Percentiles rank a stretch among this genome's conserved stretches.
Evolutionary conservation across 1,139 yeast genomes (phyloP).

Genomic region (Diutina catenulata): DNA sequence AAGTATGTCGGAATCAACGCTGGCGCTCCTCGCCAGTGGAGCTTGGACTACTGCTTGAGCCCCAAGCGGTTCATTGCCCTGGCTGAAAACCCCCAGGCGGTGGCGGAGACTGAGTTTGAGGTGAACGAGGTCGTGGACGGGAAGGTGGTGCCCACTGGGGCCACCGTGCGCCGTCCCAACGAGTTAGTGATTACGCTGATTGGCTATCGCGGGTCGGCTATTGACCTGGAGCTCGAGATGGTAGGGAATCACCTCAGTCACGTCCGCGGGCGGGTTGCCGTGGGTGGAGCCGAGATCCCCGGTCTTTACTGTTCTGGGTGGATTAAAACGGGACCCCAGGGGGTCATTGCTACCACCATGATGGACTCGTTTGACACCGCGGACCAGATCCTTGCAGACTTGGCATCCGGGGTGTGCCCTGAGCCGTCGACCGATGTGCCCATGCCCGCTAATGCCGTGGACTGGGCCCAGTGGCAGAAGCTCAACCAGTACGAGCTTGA

Average conservation of each 20-base stretch:
- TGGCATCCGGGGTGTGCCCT: slow-evolving; percentile 23
- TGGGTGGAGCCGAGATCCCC: slow-evolving; percentile 21
- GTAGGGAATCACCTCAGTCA: slow-evolving; percentile 38
- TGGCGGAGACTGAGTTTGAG: slow-evolving; percentile 39
- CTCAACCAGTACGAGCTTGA: slow-evolving; percentile 43
- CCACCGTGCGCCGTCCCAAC: slow-evolving; percentile 7
- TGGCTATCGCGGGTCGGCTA: slow-evolving; percentile 69
- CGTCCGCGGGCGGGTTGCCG: slow-evolving; percentile 46
- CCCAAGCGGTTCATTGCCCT: slow-evolving; percentile 45
- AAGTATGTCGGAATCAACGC: slow-evolving; percentile 29
- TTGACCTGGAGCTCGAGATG: slow-evolving; percentile 43
- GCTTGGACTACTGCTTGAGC: slow-evolving; percentile 53
- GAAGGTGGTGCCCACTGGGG: slow-evolving; percentile 31
- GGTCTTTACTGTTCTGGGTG: slow-evolving; percentile 74
- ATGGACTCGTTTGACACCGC: slow-evolving; percentile 73
- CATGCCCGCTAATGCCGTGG: slow-evolving; percentile 20
- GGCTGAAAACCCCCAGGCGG: slow-evolving; percentile 17
- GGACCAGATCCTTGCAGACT: slow-evolving; percentile 48
- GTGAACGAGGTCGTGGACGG: slow-evolving; percentile 30
- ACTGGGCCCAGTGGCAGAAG: slow-evolving; percentile 67
- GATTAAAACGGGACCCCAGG: slow-evolving; percentile 82
- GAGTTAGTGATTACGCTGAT: slow-evolving; percentile 63
- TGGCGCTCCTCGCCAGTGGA: slow-evolving; percentile 39
- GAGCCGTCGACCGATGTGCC: slow-evolving; percentile 9
- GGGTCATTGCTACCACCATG: slow-evolving; percentile 90